Percentiles rank a stretch among this genome's conserved stretches.
Evolutionary conservation across 2,329 filamentous ascomycete genomes (phyloP).

Genomic region (Leptosphaerulina australis): DNA sequence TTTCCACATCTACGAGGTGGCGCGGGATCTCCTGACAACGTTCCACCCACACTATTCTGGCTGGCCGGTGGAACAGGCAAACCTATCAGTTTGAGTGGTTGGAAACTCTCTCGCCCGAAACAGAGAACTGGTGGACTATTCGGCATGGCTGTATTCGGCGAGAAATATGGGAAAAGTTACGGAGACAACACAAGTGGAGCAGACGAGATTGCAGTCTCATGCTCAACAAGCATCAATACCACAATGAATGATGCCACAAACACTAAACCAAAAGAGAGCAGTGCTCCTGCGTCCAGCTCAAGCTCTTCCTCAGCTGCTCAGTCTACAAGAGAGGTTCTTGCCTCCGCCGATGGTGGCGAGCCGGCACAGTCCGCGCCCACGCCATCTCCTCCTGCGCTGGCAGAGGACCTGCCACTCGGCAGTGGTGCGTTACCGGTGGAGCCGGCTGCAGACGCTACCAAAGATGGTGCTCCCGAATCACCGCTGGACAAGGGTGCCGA

Average conservation of each 20-base stretch:
- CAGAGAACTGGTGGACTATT: conserved; percentile 33
- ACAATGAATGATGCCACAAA: not conserved
- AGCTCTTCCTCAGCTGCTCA: not conserved
- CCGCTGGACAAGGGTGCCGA: too few relatives aligned
- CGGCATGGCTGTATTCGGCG: conserved; percentile 33
- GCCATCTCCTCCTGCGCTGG: not conserved
- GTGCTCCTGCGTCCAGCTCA: not conserved
- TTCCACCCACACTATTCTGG: conserved; percentile 30
- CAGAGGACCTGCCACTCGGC: conserved; percentile 1
- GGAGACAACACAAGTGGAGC: not conserved
- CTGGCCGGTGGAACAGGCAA: conserved; percentile 33
- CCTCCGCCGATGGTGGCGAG: too few relatives aligned
- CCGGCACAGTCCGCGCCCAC: not conserved
- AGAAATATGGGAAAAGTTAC: not conserved
- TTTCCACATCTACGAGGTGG: conserved; percentile 27
- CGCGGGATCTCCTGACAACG: conserved; percentile 12
- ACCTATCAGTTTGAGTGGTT: conserved; percentile 21
- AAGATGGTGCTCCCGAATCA: not conserved
- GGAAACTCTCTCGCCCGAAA: conserved; percentile 31
- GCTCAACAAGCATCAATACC: conserved; percentile 1
- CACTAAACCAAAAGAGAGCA: not conserved
- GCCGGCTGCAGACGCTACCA: not conserved
- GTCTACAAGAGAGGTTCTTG: not conserved
- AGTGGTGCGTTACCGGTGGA: conserved; percentile 10
- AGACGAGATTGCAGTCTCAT: not conserved